Conservation (phyloP, 306 rosid species). For the Trifolium dubium region DNA sequence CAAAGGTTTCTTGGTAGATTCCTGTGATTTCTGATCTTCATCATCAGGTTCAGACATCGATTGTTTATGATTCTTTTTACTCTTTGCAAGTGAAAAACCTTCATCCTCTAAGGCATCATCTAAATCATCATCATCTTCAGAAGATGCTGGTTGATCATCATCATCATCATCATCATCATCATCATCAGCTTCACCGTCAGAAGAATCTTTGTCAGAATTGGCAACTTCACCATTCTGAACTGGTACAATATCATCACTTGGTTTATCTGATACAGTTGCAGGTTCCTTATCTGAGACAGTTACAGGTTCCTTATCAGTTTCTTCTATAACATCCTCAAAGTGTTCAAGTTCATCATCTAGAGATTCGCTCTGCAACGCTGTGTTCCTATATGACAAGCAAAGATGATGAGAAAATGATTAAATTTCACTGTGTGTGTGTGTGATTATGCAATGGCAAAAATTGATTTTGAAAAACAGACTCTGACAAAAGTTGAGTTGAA, state of each 20-base stretch:
- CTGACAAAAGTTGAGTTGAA: no score
- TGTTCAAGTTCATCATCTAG: constrained; percentile 89
- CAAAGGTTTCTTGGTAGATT: constrained; percentile 48
- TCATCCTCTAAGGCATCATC: constrained; percentile 67
- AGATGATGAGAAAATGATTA: constrained; percentile 10
- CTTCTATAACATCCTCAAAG: constrained; percentile 84
- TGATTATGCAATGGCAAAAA: no score
- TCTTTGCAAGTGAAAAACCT: constrained; percentile 47
- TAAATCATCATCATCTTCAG: constrained; percentile 52
- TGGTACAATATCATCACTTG: constrained; percentile 36
- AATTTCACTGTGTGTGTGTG: not conserved
- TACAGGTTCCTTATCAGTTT: constrained; percentile 53
- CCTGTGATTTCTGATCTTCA: constrained; percentile 46
- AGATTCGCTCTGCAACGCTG: constrained; percentile 76
- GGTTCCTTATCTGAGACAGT: constrained; percentile 48
- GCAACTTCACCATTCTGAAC: constrained; percentile 46
- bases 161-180: constrained; percentile 55
- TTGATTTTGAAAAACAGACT: no score
- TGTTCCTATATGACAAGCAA: constrained; percentile 61
- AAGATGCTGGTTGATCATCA: constrained; percentile 51
- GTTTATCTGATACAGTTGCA: constrained; percentile 45
- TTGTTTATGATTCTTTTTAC: constrained; percentile 44
- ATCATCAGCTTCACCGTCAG: constrained; percentile 61
- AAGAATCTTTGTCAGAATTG: constrained; percentile 56
- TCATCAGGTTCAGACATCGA: constrained; percentile 39